Percentiles rank a stretch among this genome's conserved stretches.
These are phyloP conservation scores for Fusarium pilosicola DNA, from an alignment of 2,329 filamentous ascomycete genomes.

Conservation along the genomic window DNA sequence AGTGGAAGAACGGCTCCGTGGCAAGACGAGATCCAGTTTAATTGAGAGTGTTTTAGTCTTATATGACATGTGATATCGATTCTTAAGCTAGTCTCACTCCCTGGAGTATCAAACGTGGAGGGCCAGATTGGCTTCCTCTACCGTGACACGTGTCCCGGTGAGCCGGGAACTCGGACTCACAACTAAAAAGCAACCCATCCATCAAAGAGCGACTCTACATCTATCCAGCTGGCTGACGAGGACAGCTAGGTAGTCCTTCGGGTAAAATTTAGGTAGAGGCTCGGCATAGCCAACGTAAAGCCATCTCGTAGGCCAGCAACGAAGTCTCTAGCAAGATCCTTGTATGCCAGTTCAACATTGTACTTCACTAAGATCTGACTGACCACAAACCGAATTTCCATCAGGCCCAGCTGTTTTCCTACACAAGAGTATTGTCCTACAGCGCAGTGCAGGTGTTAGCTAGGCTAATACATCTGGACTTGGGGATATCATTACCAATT, in stretches of 20 bases:
- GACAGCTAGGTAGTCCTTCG: neutral
- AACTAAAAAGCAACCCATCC: neutral
- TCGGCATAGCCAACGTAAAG: neutral
- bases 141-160: neutral
- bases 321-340: neutral
- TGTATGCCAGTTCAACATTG: neutral
- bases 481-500: neutral
- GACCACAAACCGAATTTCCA: neutral
- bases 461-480: neutral
- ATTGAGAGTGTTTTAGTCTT: neutral
- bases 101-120: neutral
- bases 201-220: neutral
- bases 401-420: neutral
- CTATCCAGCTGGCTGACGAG: rapidly evolving
- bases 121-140: neutral
- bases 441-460: neutral
- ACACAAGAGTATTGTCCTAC: neutral
- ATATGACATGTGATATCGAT: too few relatives aligned
- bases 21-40: neutral
- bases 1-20: neutral
- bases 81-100: neutral
- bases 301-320: neutral
- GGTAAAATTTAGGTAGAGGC: neutral
- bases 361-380: neutral
- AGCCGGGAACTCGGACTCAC: neutral